Evolutionary conservation across 78 protist species (phyloP).

Genomic region (Tieghemostelium lacteum): DNA sequence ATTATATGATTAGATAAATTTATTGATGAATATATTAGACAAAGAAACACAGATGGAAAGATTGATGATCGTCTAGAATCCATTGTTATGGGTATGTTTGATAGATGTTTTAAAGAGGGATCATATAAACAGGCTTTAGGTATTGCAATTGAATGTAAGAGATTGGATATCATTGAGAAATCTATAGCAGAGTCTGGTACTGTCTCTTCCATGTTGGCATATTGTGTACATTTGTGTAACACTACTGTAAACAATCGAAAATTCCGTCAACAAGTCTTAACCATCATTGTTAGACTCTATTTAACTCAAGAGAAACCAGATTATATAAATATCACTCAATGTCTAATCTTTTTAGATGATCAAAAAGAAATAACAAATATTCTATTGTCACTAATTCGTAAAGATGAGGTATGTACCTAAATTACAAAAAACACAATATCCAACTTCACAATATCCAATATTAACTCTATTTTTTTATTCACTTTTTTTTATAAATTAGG

Average conservation of each 20-base stretch:
- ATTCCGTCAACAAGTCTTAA: conserved; percentile 64
- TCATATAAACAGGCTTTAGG: conserved; percentile 91
- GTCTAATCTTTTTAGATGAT: conserved; percentile 69
- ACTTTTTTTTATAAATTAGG: conserved; percentile 65
- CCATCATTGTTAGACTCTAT: conserved; percentile 53
- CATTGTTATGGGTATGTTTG: conserved; percentile 91
- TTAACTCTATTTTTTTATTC: background rate
- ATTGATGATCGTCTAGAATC: conserved; percentile 84
- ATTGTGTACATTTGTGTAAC: conserved; percentile 60
- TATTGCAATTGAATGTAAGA: conserved; percentile 93
- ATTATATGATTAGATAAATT: conserved; percentile 39
- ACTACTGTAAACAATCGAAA: conserved; percentile 27
- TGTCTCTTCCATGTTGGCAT: conserved; percentile 63
- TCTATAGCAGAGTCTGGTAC: conserved; percentile 70
- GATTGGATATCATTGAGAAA: conserved; percentile 94
- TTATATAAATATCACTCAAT: conserved; percentile 47
- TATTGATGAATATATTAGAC: conserved; percentile 93
- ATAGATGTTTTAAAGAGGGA: conserved; percentile 77
- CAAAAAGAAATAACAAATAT: conserved; percentile 32
- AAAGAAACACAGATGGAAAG: too few relatives aligned
- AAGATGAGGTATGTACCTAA: conserved; percentile 60
- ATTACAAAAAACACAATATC: background rate
- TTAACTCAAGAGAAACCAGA: conserved; percentile 63
- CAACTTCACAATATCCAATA: conserved; percentile 27
- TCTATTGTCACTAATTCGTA: conserved; percentile 39